Evolutionary conservation across 495 filamentous ascomycete genomes (phyloP).

Genomic region (Cercophora sp.): DNA sequence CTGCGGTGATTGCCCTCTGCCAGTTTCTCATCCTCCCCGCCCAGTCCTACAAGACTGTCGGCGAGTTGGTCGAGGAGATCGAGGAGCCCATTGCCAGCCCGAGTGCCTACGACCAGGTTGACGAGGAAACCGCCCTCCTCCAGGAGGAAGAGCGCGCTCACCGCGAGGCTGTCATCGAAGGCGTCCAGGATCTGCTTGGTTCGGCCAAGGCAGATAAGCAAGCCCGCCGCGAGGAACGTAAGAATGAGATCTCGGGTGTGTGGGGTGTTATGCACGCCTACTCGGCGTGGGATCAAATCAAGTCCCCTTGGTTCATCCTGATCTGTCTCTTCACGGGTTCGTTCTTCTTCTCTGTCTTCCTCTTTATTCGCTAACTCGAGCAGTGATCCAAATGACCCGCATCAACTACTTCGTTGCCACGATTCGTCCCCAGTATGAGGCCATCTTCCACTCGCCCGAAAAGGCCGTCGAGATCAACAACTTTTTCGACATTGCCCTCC

Average conservation of each 20-base stretch:
- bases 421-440: slow-evolving; percentile 77
- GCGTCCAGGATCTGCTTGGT: slow-evolving; percentile 71
- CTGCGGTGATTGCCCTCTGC: slow-evolving; percentile 60
- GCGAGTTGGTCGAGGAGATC: slow-evolving; percentile 72
- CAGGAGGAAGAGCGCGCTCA: slow-evolving; percentile 60
- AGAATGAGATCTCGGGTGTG: slow-evolving; percentile 64
- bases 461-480: slow-evolving; percentile 69
- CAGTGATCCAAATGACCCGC: slow-evolving; percentile 85
- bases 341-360: too few species aligned
- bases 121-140: slow-evolving; percentile 56
- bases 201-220: slow-evolving; percentile 54
- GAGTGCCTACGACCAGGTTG: slow-evolving; percentile 53
- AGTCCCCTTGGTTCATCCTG: slow-evolving; percentile 79
- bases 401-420: slow-evolving; percentile 99
- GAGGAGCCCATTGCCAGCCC: slow-evolving; percentile 41
- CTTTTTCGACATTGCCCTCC: slow-evolving; percentile 85
- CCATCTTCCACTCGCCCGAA: slow-evolving; percentile 58
- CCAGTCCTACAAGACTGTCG: slow-evolving; percentile 82
- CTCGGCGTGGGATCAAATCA: slow-evolving; percentile 70
- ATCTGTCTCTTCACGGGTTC: slow-evolving; percentile 86
- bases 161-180: slow-evolving; percentile 63
- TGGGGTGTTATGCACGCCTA: slow-evolving; percentile 85
- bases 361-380: too few species aligned
- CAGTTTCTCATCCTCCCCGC: slow-evolving; percentile 75
- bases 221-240: slow-evolving; percentile 50